Evolutionary conservation across 2,329 filamentous ascomycete species (phyloP), one percentile per base, ranked within the genome.

Genomic region (Fusarium mexicanum): DNA sequence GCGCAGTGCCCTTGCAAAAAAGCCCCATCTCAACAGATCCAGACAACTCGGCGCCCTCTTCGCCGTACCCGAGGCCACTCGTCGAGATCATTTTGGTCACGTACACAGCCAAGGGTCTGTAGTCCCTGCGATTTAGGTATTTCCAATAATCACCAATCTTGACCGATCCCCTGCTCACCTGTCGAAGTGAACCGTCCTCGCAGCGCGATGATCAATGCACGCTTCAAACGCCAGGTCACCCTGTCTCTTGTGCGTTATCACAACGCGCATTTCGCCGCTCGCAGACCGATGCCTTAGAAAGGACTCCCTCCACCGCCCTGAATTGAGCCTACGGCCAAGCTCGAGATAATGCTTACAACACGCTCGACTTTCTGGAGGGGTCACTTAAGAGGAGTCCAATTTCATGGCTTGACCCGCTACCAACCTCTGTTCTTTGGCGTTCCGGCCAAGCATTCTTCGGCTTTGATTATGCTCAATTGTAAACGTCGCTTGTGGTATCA

Each of bases 311-410:
- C 20, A 2, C 37, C 4, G 12, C 40, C 40, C 22, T n/a, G 20
- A 9, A 16, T 43, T 16, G 12, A 22, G 8, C 38, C 13, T 43
- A 33, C 2, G 8, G 40, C 22, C 22, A 43, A 17, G 40, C 8
- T 43, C 22, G 22, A 43, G 40, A 5, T 43, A 6, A 43, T n/a
- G 14, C 16, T 41, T n/a, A n/a, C 8, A 43, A 17, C 14, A 43
- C 22, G 13, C 22, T 43, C 13, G 14, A n/a, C 40, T 3, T 6
- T n/a, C 40, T 43, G 22, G 22, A 41, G 22, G 14, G 13, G 22
- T n/a, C 1, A 9, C 40, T 16, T 4, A 13, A 13, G 0, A n/a
- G 13, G 22, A 41, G 22, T n/a, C 8, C 12, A 41, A 0, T 41
- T 41, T n/a, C 8, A 41, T 41, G 14, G 22, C 40, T 41, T 41